These are phyloP conservation scores for Mucor indicus DNA, from an alignment of 371 early-diverging fungal genomes.

Conservation along the genomic window DNA sequence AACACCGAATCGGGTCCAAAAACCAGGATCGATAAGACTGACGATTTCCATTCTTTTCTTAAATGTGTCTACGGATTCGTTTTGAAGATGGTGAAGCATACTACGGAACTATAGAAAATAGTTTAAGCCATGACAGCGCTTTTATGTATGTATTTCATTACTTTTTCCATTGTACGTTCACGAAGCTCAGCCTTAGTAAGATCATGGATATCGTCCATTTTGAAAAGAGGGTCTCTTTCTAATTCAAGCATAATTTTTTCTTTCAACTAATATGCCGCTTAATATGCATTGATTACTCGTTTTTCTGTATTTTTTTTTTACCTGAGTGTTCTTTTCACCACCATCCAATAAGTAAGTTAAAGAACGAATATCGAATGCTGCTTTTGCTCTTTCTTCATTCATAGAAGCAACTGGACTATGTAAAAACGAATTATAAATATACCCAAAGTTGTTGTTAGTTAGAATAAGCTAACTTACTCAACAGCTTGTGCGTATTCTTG, in stretches of 20 bases:
- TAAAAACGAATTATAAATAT: too few relatives aligned
- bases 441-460: too few relatives aligned
- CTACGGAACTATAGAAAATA: constrained; percentile 66
- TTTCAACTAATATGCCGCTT: constrained; percentile 66
- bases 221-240: constrained; percentile 86
- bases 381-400: constrained; percentile 73
- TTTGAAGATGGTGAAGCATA: constrained; percentile 72
- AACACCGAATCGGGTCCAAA: constrained; percentile 92
- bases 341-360: constrained; percentile 86
- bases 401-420: constrained; percentile 41
- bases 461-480: constrained; percentile 17
- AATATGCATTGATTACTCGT: neutral
- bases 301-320: constrained; percentile 9
- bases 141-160: constrained; percentile 1
- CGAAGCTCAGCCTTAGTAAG: constrained; percentile 75
- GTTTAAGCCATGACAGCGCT: too few relatives aligned
- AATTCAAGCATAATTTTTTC: constrained; percentile 84
- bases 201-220: constrained; percentile 79
- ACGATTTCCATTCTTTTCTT: constrained; percentile 81
- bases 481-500: constrained; percentile 25
- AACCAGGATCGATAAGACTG: constrained; percentile 80
- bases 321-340: constrained; percentile 60
- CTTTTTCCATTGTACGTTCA: constrained; percentile 87
- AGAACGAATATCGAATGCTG: constrained; percentile 73
- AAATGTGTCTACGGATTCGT: constrained; percentile 73